Evolutionary conservation across 441 rosid genomes (phyloP), one percentile per base, ranked within the genome.

Genomic region (Bocquillonia castaneifolia): DNA sequence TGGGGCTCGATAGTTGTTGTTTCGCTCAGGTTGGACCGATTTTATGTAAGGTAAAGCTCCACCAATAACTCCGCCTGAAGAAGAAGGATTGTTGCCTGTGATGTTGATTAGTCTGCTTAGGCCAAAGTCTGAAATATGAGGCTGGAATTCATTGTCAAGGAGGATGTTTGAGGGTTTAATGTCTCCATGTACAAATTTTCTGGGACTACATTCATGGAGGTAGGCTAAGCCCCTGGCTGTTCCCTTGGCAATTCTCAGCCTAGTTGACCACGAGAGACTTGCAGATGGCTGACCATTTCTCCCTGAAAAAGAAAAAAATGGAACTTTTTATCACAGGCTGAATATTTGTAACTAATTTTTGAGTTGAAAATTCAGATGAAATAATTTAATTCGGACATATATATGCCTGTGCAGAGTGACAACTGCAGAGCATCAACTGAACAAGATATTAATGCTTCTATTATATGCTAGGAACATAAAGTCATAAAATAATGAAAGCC

Each of bases 161-260:
- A 93, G 96, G 63, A 93, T 89, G 75, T 91, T 93, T 0, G 97
- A 85, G 0, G 99, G 97, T 65, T 89, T 93, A 68, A 93, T 63
- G 59, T 88, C 89, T 23, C 96, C 99, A 12, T 93, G 99, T 40
- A 91, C 84, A 7, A 89, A 84, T 72, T 91, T 93, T 52, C 96
- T 81, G 3, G 97, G 96, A 63, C 97, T 93, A 84, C 97, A 91
- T 71, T 93, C 99, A 44, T 93, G 99, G 73, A 93, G 91, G 76
- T 93, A 91, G 36, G 99, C 99, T 62, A 93, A 26, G 54, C 97
- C 99, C 55, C 89, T 85, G 42, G 97, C 97, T 3, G 92, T 77
- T 60, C 97, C 97, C 78, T 87, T 91, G 9, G 84, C 88, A 3
- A 93, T 82, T 77, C 82, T 85, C n/a, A 93, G 83, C 67, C 97